Base-by-base conservation (phyloP, 352 stramenopile species). In the Pythium guiyangense region DNA sequence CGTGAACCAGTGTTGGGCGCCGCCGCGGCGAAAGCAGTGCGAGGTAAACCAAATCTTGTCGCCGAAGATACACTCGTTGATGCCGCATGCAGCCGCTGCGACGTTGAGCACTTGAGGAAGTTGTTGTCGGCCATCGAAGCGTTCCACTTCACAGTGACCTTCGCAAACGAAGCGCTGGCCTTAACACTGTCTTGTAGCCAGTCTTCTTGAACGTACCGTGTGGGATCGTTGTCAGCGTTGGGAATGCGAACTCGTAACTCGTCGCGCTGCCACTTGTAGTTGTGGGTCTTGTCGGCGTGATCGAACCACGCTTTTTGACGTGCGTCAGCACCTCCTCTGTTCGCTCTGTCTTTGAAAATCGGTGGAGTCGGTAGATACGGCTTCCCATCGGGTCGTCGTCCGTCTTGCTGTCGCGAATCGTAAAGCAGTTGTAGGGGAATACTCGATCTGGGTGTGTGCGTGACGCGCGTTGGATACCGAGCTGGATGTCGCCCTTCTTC, bases 351-450 rank as follows among this genome's bases (percentile, higher is more conserved):
- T n/a, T 31, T 25, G 44, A 17, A 3, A 60, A 22, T 4, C 46
- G 2, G 29, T 60, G 48, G 0, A 60, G 42, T 22, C 51, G 42
- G 43, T 61, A 61, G 1, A 43, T 66, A 3, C 39, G 51, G n/a
- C 51, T 64, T 0, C 35, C 45, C 18, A 11, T n/a, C n/a, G n/a
- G n/a, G n/a, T n/a, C n/a, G n/a, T n/a, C n/a, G n/a, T n/a, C n/a
- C n/a, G n/a, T n/a, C n/a, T n/a, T n/a, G n/a, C n/a, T n/a, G n/a
- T n/a, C n/a, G 0, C 51, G 44, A 15, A 52, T 43, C 4, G 58
- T 64, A 44, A 64, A 64, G 52, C 58, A 64, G 5, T 31, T 50
- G 46, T 64, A 59, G 0, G n/a, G 2, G 26, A 64, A 51, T 1
- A 10, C 14, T 2, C 4, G 1, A 3, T 18, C n/a, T 17, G 26